phyloP scores from a whole-genome alignment of 176 grass and related monocot species.

The Guadua angustifolia region DNA sequence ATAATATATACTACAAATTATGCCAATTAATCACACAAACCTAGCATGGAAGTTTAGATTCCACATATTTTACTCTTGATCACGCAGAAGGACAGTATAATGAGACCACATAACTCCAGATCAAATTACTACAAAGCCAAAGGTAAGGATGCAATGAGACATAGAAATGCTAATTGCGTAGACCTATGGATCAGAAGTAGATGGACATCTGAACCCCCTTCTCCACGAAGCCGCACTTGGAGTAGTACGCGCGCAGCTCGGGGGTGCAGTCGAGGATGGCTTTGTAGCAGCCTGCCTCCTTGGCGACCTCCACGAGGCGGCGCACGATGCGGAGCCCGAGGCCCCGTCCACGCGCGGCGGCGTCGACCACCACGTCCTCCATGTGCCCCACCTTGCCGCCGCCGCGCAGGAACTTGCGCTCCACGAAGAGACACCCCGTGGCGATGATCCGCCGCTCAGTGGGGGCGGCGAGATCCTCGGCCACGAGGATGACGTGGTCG shows the following conservation, averaged over 20 bases:
- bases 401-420: slow-evolving; percentile 81
- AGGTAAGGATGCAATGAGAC: background rate
- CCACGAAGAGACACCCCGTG: slow-evolving; percentile 82
- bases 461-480: slow-evolving; percentile 52
- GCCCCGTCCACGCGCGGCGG: slow-evolving; percentile 51
- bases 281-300: slow-evolving; percentile 78
- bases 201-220: slow-evolving; percentile 92
- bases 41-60: background rate
- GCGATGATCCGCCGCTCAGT: slow-evolving; percentile 56
- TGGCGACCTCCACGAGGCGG: slow-evolving; percentile 68
- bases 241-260: slow-evolving; percentile 73
- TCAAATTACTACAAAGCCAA: background rate
- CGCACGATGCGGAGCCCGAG: slow-evolving; percentile 65
- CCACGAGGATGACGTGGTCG: slow-evolving; percentile 79
- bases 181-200: slow-evolving; percentile 69
- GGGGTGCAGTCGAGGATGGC: slow-evolving; percentile 86
- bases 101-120: background rate
- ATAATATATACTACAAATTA: background rate
- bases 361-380: slow-evolving; percentile 85
- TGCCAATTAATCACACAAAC: background rate
- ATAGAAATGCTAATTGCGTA: background rate
- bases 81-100: background rate
- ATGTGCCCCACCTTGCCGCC: slow-evolving; percentile 80
- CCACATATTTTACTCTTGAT: background rate
- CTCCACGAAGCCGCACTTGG: slow-evolving; percentile 79